Base-by-base conservation (phyloP, 345 rosid species). In the Boechera retrofracta region DNA sequence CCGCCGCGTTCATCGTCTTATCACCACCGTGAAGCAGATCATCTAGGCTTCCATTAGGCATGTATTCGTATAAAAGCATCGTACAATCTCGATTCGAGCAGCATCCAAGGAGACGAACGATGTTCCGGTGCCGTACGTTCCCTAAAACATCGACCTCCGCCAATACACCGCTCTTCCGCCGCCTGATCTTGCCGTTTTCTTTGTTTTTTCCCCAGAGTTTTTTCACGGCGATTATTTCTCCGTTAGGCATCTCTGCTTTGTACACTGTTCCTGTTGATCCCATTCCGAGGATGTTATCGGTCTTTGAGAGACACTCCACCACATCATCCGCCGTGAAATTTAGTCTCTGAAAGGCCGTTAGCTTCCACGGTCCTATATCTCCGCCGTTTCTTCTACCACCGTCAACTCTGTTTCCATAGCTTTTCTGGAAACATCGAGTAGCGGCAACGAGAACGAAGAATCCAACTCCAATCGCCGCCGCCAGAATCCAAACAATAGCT, bases 121-220 rank as follows among this genome's bases (percentile, higher is more conserved):
- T 96, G 72, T 96, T 96, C 16, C 99, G 81, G 57, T 93, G 99
- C 62, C 97, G 80, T 41, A 96, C 98, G 79, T 84, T 87, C 4
- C 99, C 97, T 6, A 96, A 8, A 51, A 96, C 98, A 7, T 96
- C 99, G 42, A 95, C 98, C 83, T 93, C 99, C 6, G 98, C 95
- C 4, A 93, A 24, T 5, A 87, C 97, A 3, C 99, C 99, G 82
- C 90, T 81, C 83, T 93, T 64, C 33, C 82, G 65, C 53, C 82
- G 82, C 74, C 93, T 85, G 69, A 96, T 66, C 69, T 84, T 88
- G 0, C 69, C 77, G 48, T 75, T 83, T 49, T 95, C 97, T 74
- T 92, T 95, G 39, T 87, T 85, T 72, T 87, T 92, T 0, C 98
- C 90, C 97, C 98, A 91, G n/a, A 96, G 74, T 76, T 96, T 96